Conservation (phyloP, 768 basidiomycete genomes). For the Phylloporus sp. region DNA sequence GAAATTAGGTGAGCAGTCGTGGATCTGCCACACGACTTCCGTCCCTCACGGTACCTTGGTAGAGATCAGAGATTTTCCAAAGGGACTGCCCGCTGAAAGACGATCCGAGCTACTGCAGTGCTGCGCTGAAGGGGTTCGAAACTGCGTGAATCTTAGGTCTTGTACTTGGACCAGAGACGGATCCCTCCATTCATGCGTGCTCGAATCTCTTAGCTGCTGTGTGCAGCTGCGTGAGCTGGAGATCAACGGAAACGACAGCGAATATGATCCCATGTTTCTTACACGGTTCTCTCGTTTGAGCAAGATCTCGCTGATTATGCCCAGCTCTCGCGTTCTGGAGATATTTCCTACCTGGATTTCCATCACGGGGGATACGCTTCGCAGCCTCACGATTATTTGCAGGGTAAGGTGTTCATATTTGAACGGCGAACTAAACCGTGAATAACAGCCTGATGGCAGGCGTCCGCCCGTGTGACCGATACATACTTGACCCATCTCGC, state of each 20-base stretch:
- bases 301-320: conserved; percentile 71
- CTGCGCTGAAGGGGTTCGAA: conserved; percentile 48
- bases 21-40: not conserved
- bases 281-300: conserved; percentile 45
- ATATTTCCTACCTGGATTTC: conserved; percentile 49
- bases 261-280: conserved; percentile 46
- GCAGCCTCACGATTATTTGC: conserved; percentile 61
- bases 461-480: conserved; percentile 57
- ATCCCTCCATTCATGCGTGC: conserved; percentile 55
- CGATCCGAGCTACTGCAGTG: conserved; percentile 34
- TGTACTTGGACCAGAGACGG: conserved; percentile 83
- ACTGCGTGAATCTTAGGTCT: conserved; percentile 55
- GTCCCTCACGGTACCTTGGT: conserved; percentile 5
- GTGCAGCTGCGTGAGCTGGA: conserved; percentile 51
- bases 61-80: conserved; percentile 77
- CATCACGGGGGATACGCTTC: conserved; percentile 41
- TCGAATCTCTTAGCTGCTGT: conserved; percentile 46
- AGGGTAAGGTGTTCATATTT: conserved; percentile 40
- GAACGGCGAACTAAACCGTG: not conserved
- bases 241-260: conserved; percentile 60
- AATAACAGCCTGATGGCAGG: conserved; percentile 32
- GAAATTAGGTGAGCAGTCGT: conserved; percentile 46
- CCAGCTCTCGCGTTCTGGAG: conserved; percentile 48
- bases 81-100: conserved; percentile 32
- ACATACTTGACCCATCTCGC: conserved; percentile 46